phyloP scores from a whole-genome alignment of 176 grass and related monocot genomes.

The Triticum timopheevii region DNA sequence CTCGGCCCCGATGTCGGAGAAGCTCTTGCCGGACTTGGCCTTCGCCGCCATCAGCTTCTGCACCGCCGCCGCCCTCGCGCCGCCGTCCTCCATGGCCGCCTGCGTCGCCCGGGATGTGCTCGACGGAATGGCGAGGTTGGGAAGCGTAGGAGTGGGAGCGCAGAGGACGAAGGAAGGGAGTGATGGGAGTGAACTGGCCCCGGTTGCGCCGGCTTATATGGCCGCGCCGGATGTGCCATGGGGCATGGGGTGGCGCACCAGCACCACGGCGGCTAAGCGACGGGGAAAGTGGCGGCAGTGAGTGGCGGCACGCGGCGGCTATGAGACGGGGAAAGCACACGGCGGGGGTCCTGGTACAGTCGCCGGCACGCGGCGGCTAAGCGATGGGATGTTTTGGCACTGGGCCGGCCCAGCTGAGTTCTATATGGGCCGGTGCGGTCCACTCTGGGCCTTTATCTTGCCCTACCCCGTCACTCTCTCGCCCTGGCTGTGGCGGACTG shows the following conservation, averaged over 20 bases:
- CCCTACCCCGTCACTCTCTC: neutral
- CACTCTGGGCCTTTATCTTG: neutral
- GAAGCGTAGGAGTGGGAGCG: neutral
- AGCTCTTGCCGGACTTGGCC: constrained; percentile 65
- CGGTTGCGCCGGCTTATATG: neutral
- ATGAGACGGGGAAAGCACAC: constrained; percentile 6
- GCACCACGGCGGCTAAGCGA: neutral
- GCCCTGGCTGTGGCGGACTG: too few relatives aligned
- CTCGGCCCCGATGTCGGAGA: constrained; percentile 65
- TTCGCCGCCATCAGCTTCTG: constrained; percentile 55
- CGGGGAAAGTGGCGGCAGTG: neutral
- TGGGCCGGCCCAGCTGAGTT: neutral
- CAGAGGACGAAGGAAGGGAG: neutral
- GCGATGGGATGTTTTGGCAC: neutral
- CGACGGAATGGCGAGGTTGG: too few relatives aligned
- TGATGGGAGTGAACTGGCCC: neutral
- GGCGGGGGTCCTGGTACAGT: neutral
- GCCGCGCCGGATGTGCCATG: neutral
- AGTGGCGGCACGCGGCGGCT: constrained; percentile 3
- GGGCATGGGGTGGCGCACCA: neutral
- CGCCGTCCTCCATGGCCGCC: constrained; percentile 12
- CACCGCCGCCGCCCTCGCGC: constrained; percentile 27
- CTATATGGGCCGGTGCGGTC: neutral
- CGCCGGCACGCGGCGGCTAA: too few relatives aligned
- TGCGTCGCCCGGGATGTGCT: neutral